phyloP scores from a whole-genome alignment of 148 eudicot species.

The Linanthus parryae region DNA sequence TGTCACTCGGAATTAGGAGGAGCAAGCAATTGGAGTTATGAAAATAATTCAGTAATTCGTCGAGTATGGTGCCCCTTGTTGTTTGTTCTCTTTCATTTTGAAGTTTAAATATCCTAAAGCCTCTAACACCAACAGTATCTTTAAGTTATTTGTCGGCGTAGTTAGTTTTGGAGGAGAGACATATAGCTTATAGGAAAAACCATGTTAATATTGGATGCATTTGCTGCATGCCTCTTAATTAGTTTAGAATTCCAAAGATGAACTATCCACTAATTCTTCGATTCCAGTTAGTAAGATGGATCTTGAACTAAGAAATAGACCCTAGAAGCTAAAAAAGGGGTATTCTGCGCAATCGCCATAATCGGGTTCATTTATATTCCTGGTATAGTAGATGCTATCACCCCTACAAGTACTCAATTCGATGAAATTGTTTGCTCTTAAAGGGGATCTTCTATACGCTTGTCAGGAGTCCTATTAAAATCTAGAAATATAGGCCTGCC shows the following conservation, averaged over 20 bases:
- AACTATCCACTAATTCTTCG: neutral
- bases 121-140: too few relatives aligned
- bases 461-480: neutral
- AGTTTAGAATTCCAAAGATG: too few relatives aligned
- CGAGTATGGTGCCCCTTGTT: too few relatives aligned
- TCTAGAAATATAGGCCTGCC: neutral
- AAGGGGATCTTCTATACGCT: neutral
- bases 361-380: slow-evolving; percentile 1
- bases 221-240: neutral
- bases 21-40: too few relatives aligned
- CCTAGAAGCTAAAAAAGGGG: slow-evolving; percentile 1
- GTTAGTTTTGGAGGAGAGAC: too few relatives aligned
- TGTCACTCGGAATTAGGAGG: too few relatives aligned
- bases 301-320: neutral
- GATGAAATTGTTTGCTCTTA: neutral
- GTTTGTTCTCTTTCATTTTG: too few relatives aligned
- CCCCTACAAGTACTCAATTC: neutral
- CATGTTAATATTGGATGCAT: too few relatives aligned
- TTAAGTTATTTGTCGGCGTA: too few relatives aligned
- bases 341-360: slow-evolving; percentile 1
- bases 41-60: too few relatives aligned
- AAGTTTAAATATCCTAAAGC: too few relatives aligned
- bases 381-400: slow-evolving; percentile 1
- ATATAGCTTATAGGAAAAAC: too few relatives aligned
- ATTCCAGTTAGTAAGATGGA: neutral